Conservation (phyloP, 768 basidiomycete species). For the Tulasnella sp. region DNA sequence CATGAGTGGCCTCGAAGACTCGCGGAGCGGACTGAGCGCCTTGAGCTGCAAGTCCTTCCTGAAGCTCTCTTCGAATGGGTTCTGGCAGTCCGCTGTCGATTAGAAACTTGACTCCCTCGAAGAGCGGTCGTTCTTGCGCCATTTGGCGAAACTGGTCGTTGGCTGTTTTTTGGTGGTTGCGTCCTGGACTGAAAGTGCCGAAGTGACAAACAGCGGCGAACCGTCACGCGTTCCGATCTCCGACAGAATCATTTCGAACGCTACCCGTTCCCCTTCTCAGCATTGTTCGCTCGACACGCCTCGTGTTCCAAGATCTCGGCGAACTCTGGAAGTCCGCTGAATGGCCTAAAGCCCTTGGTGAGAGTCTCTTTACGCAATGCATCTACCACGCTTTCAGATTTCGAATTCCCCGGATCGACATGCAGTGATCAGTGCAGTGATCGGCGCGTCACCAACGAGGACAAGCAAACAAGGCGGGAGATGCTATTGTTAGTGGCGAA, state of each 20-base stretch:
- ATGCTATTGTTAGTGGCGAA: too few relatives aligned
- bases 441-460: too few relatives aligned
- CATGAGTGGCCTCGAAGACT: constrained; percentile 36
- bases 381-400: too few relatives aligned
- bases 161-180: neutral
- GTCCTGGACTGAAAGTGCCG: neutral
- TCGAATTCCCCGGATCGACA: too few relatives aligned
- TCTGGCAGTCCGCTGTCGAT: constrained; percentile 12
- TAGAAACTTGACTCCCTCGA: constrained; percentile 14
- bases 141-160: neutral
- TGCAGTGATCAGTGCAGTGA: too few relatives aligned
- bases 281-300: neutral
- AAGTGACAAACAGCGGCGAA: neutral
- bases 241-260: neutral
- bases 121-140: neutral
- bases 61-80: constrained; percentile 28
- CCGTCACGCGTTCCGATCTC: neutral
- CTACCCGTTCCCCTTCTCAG: neutral
- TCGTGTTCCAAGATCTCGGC: neutral
- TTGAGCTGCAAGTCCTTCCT: constrained; percentile 38
- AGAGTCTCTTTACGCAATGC: too few relatives aligned
- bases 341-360: too few relatives aligned
- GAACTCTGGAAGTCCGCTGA: too few relatives aligned
- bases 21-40: constrained; percentile 33
- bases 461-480: too few relatives aligned